Conservation (phyloP, 192 early-diverging fungal species). For the Rhizophagus clarus region DNA sequence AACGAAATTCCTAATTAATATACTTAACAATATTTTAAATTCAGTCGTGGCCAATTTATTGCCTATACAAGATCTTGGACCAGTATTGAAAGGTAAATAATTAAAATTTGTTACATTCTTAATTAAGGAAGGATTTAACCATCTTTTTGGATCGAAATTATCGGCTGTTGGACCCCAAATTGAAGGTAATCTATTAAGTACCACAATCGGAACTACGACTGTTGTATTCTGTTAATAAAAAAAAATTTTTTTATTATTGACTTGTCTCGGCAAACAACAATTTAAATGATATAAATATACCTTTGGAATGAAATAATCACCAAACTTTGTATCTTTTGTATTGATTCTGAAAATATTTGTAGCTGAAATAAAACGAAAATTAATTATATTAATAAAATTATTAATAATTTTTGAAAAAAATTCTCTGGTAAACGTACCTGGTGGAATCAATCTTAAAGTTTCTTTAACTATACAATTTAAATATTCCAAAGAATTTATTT, state of each 20-base stretch:
- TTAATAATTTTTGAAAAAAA: too few species aligned
- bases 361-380: constrained; percentile 16
- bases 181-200: too few species aligned
- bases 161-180: constrained; percentile 21
- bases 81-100: constrained; percentile 51
- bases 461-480: constrained; percentile 57
- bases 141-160: constrained; percentile 57
- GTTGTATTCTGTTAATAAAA: background rate
- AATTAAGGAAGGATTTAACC: constrained; percentile 45
- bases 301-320: constrained; percentile 54
- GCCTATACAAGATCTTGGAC: constrained; percentile 58
- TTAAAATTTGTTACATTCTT: constrained; percentile 36
- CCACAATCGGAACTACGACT: too few species aligned
- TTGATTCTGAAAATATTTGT: constrained; percentile 41
- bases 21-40: constrained; percentile 52
- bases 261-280: too few species aligned
- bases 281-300: constrained; percentile 24
- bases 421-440: constrained; percentile 4
- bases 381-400: background rate
- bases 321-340: constrained; percentile 38
- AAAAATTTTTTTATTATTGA: background rate
- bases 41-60: constrained; percentile 57
- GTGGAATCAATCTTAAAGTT: constrained; percentile 50
- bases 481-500: constrained; percentile 49
- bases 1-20: background rate